Evolutionary conservation across 1,139 yeast genomes (phyloP).

Genomic region (Fermentozyma sake): DNA sequence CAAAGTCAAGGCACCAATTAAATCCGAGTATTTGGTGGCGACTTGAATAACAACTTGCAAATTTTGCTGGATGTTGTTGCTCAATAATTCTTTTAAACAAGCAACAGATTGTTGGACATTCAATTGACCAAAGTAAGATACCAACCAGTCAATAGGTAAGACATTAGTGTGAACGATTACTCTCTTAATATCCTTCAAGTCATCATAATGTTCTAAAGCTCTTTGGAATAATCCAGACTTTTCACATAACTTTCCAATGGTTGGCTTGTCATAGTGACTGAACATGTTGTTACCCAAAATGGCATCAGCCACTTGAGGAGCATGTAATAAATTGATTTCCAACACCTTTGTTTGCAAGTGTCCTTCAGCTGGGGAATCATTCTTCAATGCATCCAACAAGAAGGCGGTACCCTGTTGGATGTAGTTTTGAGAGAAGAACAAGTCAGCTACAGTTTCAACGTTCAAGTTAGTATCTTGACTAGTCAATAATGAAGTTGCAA

Average conservation of each 20-base stretch:
- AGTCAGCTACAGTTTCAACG: conserved; percentile 84
- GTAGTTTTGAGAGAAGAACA: conserved; percentile 89
- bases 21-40: conserved; percentile 92
- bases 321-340: conserved; percentile 89
- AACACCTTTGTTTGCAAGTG: conserved; percentile 92
- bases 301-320: conserved; percentile 99
- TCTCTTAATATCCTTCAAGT: conserved; percentile 90
- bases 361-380: conserved; percentile 92
- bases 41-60: conserved; percentile 93
- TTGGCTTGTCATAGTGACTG: conserved; percentile 90
- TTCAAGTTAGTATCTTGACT: conserved; percentile 63
- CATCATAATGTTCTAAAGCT: conserved; percentile 94
- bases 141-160: conserved; percentile 92
- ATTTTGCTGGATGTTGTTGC: conserved; percentile 78
- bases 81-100: conserved; percentile 81
- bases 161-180: conserved; percentile 85
- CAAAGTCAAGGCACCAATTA: conserved; percentile 80
- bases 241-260: conserved; percentile 88
- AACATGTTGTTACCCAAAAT: conserved; percentile 94
- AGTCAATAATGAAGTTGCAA: conserved; percentile 81
- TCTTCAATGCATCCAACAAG: conserved; percentile 90
- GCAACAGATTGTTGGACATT: conserved; percentile 91
- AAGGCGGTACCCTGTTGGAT: conserved; percentile 99
- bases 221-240: conserved; percentile 92
- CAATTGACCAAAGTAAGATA: conserved; percentile 85